Evolutionary conservation across 2,329 filamentous ascomycete species (phyloP).

Genomic region (Coniochaeta sp.): DNA sequence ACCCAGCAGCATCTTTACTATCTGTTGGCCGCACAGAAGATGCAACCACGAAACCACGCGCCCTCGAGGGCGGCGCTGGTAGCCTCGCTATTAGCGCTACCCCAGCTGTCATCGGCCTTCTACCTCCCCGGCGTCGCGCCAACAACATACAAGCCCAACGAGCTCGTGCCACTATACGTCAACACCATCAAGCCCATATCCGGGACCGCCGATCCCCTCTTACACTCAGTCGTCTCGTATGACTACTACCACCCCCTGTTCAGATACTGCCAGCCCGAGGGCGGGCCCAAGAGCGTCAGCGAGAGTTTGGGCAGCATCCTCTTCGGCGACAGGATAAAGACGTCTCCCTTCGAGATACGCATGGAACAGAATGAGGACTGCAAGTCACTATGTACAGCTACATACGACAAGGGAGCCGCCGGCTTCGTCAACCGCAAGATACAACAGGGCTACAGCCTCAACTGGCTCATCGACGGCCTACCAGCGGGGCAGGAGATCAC

Average conservation of each 20-base stretch:
- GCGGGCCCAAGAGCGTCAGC: slow-evolving; percentile 69
- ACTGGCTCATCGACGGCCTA: slow-evolving; percentile 92
- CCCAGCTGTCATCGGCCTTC: slow-evolving; percentile 63
- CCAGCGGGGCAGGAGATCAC: slow-evolving; percentile 79
- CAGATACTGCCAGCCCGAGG: slow-evolving; percentile 77
- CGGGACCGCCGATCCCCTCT: slow-evolving; percentile 66
- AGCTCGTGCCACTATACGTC: slow-evolving; percentile 80
- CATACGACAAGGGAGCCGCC: slow-evolving; percentile 58
- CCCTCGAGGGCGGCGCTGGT: slow-evolving; percentile 39
- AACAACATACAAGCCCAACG: slow-evolving; percentile 77
- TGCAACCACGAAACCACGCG: slow-evolving; percentile 39
- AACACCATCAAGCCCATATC: slow-evolving; percentile 87
- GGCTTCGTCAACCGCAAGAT: slow-evolving; percentile 81
- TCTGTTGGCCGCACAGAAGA: too few species aligned
- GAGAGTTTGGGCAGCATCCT: slow-evolving; percentile 94
- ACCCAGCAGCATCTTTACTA: too few species aligned
- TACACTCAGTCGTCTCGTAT: slow-evolving; percentile 90
- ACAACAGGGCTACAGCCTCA: slow-evolving; percentile 79
- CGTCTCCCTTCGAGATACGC: slow-evolving; percentile 83
- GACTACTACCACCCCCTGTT: slow-evolving; percentile 91
- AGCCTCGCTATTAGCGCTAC: slow-evolving; percentile 40
- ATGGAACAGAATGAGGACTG: slow-evolving; percentile 87
- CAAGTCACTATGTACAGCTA: slow-evolving; percentile 66
- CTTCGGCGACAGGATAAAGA: slow-evolving; percentile 94
- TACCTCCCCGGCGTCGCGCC: slow-evolving; percentile 96